phyloP scores from a whole-genome alignment of 495 filamentous ascomycete genomes.

The Talaromyces stipitatus region DNA sequence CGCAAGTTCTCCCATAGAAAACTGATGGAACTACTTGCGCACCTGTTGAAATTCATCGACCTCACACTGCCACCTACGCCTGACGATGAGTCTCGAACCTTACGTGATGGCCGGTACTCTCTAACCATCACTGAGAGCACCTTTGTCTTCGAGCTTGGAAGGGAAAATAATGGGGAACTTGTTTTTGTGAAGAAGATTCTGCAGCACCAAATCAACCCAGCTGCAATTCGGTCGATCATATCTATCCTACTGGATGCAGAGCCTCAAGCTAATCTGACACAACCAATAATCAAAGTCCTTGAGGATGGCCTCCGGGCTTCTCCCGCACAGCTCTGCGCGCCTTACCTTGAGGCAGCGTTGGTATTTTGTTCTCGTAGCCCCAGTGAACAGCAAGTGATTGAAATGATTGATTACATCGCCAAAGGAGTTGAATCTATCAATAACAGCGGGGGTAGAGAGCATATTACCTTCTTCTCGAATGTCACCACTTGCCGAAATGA shows the following conservation, averaged over 20 bases:
- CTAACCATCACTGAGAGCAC: constrained; percentile 31
- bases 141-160: constrained; percentile 21
- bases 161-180: constrained; percentile 23
- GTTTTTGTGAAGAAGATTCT: constrained; percentile 39
- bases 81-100: constrained; percentile 18
- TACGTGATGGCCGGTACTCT: constrained; percentile 24
- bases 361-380: constrained; percentile 40
- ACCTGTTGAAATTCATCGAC: constrained; percentile 34
- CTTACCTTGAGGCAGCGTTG: constrained; percentile 45
- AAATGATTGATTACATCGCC: constrained; percentile 43
- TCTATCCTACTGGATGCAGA: constrained; percentile 36
- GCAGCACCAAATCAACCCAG: constrained; percentile 22
- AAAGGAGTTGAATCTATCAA: constrained; percentile 50
- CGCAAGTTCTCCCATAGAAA: constrained; percentile 36
- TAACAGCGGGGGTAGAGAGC: constrained; percentile 47
- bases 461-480: constrained; percentile 50
- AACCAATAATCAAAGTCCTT: constrained; percentile 37
- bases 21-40: constrained; percentile 35
- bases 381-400: constrained; percentile 25
- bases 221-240: constrained; percentile 31
- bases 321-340: constrained; percentile 46
- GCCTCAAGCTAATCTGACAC: constrained; percentile 31
- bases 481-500: constrained; percentile 33
- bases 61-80: constrained; percentile 22
- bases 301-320: constrained; percentile 47